Base-by-base conservation (phyloP, 441 rosid species). In the Metrosideros polymorpha region DNA sequence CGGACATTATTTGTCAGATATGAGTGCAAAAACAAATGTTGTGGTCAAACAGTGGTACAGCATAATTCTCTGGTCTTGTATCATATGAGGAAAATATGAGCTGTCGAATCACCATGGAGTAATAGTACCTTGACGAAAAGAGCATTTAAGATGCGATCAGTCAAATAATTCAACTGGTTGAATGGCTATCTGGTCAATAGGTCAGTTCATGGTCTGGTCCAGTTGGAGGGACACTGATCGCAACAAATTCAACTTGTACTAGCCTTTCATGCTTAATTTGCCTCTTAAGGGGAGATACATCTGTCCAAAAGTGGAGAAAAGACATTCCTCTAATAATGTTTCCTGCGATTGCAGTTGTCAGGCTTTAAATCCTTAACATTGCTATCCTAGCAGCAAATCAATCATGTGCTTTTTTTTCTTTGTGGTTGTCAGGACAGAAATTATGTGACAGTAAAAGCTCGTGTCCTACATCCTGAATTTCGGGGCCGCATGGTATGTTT, bases 401-500 rank as follows among this genome's bases (percentile, higher is more conserved):
- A 71, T 42, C 45, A 71, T 12, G 79, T 0, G n/a, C 1, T 66
- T 71, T 76, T 83, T 49, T 66, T 85, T 43, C 50, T 77, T 86
- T 75, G 56, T 90, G 76, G 77, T 85, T 61, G 25, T 85, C 97
- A 98, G 99, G 97, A 98, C 84, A 96, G 99, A 86, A 94, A 97
- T 82, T 98, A 97, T 61, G 91, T 98, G 88, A 95, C 94, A n/a
- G 83, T 94, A 83, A 95, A 95, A 91, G 93, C 76, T 84, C 96
- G 95, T 83, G 94, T 90, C 76, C 75, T 98, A 75, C 85, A 93
- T 94, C 99, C 99, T 24, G 99, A 97, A 90, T 98, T 97, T 89
- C 99, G 99, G 85, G 99, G 99, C 86, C 98, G 99, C 85, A 98
- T 97, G 99, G 99, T 97, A 98, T 79, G 93, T 86, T 85, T 29